Conservation (phyloP, 2,329 filamentous ascomycete genomes). For the Paraphaeosphaeria minitans region DNA sequence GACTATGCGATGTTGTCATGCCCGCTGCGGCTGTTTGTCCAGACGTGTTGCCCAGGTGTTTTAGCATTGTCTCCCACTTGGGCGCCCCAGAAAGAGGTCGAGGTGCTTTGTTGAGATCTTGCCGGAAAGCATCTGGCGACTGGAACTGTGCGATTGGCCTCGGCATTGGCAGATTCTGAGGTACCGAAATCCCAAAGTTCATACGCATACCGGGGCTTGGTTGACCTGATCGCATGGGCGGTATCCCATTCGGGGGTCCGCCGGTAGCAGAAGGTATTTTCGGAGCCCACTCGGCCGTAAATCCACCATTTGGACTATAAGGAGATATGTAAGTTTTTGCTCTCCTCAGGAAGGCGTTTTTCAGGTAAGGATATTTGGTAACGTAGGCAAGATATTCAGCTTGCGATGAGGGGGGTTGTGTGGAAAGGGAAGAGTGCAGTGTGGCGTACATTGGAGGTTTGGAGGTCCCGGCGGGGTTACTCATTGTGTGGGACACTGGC, state of each 20-base stretch:
- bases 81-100: conserved; percentile 27
- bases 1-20: neutral
- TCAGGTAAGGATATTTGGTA: conserved; percentile 53
- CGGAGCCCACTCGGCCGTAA: conserved; percentile 48
- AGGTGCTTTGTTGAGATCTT: conserved; percentile 41
- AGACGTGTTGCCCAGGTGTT: conserved; percentile 34
- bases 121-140: conserved; percentile 52
- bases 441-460: conserved; percentile 47
- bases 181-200: conserved; percentile 17
- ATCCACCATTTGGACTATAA: conserved; percentile 51
- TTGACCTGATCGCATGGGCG: conserved; percentile 22
- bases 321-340: conserved; percentile 55
- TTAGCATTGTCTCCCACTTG: conserved; percentile 44
- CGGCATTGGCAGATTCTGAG: conserved; percentile 22
- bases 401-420: conserved; percentile 37
- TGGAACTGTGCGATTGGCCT: conserved; percentile 49
- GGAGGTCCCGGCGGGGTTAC: conserved; percentile 36
- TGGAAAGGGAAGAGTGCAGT: conserved; percentile 45
- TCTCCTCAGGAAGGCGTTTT: conserved; percentile 52
- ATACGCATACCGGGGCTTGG: conserved; percentile 15
- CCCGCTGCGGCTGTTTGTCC: conserved; percentile 17
- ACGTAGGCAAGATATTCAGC: conserved; percentile 50
- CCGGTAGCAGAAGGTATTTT: conserved; percentile 19
- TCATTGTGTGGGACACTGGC: conserved; percentile 39
- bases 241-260: conserved; percentile 18